These are phyloP conservation scores for Suillus tomentosus DNA, from an alignment of 768 basidiomycete genomes.

Conservation along the genomic window DNA sequence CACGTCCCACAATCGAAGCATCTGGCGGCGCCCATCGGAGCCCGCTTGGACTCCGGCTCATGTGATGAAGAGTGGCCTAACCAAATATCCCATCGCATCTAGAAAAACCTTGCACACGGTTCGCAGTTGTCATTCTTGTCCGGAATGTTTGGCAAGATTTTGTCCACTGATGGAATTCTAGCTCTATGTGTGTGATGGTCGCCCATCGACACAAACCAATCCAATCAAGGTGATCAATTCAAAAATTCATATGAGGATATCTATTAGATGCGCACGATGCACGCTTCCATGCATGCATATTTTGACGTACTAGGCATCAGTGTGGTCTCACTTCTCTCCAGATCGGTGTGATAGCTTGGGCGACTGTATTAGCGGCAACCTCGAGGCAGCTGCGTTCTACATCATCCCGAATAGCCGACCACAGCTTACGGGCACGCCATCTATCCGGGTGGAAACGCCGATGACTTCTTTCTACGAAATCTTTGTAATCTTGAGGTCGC, in stretches of 20 bases:
- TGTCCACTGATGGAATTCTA: not conserved
- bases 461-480: slow-evolving; percentile 69
- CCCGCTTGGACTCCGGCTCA: not conserved
- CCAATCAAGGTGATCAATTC: not conserved
- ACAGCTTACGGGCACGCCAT: slow-evolving; percentile 69
- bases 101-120: not conserved
- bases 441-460: slow-evolving; percentile 79
- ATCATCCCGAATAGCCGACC: slow-evolving; percentile 59
- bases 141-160: not conserved
- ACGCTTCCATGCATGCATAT: not conserved
- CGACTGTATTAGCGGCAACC: slow-evolving; percentile 72
- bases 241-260: not conserved
- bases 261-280: not conserved
- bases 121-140: not conserved
- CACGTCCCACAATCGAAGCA: not conserved
- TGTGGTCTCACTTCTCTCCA: slow-evolving; percentile 49
- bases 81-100: not conserved
- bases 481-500: slow-evolving; percentile 62
- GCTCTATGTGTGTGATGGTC: not conserved
- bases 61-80: not conserved
- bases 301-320: slow-evolving; percentile 15
- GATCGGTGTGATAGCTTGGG: slow-evolving; percentile 72
- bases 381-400: slow-evolving; percentile 59
- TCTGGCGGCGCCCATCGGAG: not conserved
- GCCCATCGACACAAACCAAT: not conserved